A percentile compares a stretch with the other conserved stretches of the same genome.
Conservation (phyloP, 1,284 basidiomycete genomes). For the Anthracocystis setariae region DNA sequence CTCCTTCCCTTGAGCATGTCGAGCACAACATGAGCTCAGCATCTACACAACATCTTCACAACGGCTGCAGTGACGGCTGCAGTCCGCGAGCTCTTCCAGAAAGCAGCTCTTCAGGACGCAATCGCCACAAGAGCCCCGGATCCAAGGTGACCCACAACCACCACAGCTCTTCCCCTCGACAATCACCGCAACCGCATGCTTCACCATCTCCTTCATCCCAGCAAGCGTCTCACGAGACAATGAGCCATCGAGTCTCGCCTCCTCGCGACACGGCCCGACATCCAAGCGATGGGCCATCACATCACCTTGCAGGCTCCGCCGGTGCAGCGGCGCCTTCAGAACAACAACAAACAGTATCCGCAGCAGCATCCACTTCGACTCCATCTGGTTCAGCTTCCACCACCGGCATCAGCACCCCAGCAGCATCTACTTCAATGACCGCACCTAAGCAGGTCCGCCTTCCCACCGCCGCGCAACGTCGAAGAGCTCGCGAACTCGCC, state of each 20-base stretch:
- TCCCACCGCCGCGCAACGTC: conserved; percentile 38
- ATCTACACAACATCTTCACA: conserved; percentile 23
- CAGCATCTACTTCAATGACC: neutral
- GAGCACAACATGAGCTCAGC: conserved; percentile 34
- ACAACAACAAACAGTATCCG: neutral
- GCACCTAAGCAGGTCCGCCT: conserved; percentile 16
- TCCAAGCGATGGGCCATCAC: neutral
- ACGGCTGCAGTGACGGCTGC: conserved; percentile 16
- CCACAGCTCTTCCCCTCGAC: conserved; percentile 6
- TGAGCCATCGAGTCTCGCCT: neutral
- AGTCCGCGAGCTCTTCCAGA: conserved; percentile 9
- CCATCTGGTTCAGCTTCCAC: neutral
- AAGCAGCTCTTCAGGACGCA: conserved; percentile 14
- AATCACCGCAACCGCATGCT: conserved; percentile 7
- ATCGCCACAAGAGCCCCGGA: conserved; percentile 13
- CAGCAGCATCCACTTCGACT: conserved; percentile 3
- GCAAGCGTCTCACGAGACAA: conserved; percentile 4
- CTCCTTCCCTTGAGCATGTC: conserved; percentile 25
- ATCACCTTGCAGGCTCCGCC: neutral
- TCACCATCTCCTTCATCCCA: neutral
- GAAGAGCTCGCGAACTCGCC: conserved; percentile 43
- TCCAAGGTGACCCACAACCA: conserved; percentile 1
- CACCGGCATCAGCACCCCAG: neutral
- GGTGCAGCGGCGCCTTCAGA: neutral
- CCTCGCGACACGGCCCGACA: neutral